A percentile compares a stretch with the other conserved stretches of the same genome.
Conservation (phyloP, 2,329 filamentous ascomycete species). For the Sarocladiaceae sp. region DNA sequence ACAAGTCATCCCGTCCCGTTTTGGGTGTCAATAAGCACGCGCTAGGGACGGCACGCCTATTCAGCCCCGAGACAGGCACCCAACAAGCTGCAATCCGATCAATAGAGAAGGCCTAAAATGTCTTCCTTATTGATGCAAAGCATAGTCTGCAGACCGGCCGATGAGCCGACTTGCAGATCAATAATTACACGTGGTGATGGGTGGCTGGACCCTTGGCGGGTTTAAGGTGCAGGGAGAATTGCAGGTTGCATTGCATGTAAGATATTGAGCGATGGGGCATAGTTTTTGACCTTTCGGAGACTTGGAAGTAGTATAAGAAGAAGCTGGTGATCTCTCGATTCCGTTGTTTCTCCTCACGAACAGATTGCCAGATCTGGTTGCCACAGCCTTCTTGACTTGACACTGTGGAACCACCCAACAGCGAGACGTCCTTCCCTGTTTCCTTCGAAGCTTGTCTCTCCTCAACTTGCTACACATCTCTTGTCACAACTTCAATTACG, state of each 20-base stretch:
- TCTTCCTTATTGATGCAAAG: conserved; percentile 2
- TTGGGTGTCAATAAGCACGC: neutral
- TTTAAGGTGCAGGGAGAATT: no score
- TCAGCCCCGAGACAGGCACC: neutral
- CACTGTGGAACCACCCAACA: neutral
- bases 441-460: neutral
- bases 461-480: no score
- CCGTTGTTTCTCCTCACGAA: no score
- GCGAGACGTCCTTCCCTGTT: neutral
- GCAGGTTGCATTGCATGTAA: no score
- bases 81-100: neutral
- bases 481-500: neutral
- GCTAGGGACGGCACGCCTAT: neutral
- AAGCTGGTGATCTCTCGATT: no score
- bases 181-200: neutral
- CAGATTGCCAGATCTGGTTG: neutral
- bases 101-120: neutral
- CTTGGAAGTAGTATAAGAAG: no score
- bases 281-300: no score
- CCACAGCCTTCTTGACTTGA: neutral
- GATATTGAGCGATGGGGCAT: no score
- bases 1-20: neutral
- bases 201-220: neutral
- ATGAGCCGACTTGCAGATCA: neutral
- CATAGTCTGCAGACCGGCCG: neutral